Evolutionary conservation across 768 basidiomycete species (phyloP), one percentile per base, ranked within the genome.

Genomic region (Pleurotus ostreatus): DNA sequence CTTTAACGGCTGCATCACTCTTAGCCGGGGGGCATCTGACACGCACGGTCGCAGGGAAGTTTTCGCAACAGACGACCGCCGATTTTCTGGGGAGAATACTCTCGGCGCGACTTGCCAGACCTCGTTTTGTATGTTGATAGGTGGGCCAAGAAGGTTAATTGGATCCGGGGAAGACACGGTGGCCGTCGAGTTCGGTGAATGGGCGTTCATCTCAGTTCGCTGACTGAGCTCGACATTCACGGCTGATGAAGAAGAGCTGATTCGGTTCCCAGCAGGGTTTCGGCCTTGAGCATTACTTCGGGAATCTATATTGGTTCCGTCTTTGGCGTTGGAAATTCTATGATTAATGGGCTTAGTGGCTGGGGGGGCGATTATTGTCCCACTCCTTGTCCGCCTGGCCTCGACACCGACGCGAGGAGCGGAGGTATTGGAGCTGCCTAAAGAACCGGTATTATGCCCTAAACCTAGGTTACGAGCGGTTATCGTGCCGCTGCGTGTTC

Each of bases 71-170:
- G 15, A 16, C 26, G 30, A 11, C 15, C 30, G 48, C 16, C 30
- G 46, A 16, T 23, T 5, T n/a, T 26, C 25, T n/a, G 48, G 48
- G 16, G 48, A 49, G 30, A 49, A 53, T 15, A 53, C 51, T 41
- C 51, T 53, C n/a, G 51, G 51, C 11, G 34, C 51, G n/a, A 53
- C 51, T 25, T 53, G 38, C 51, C 51, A 53, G 9, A 23, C 39
- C 22, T 53, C 51, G 41, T 41, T 37, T 22, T 53, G 16, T n/a
- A 53, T 18, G 18, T 41, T 39, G 20, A 53, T 53, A n/a, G 51
- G 51, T 18, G 51, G 51, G 16, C 22, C 51, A n/a, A 53, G 51
- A n/a, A 18, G n/a, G 13, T 16, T 15, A 9, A 13, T 16, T 15
- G 34, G 34, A 23, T 15, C 34, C 11, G 51, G 25, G 6, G 51